These are phyloP conservation scores for Cymbopogon citratus DNA, from an alignment of 176 grass and related monocot genomes.

Conservation along the genomic window DNA sequence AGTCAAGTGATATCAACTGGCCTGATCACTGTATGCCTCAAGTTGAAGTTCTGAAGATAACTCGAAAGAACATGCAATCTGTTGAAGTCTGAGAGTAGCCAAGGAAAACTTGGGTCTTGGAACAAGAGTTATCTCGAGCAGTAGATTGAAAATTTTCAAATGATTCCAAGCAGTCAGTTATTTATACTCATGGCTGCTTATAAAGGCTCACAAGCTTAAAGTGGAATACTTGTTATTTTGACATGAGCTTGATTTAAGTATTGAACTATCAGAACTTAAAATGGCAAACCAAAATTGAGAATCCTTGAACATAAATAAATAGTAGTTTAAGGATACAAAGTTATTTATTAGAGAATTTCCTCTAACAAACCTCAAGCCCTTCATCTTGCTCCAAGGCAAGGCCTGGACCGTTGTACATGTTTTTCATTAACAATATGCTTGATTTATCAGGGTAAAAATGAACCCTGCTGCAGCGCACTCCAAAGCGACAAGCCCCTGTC, in stretches of 20 bases:
- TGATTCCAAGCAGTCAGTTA: neutral
- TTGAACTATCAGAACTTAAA: constrained; percentile 6
- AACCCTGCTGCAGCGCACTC: constrained; percentile 74
- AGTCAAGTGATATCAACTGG: constrained; percentile 47
- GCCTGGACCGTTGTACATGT: constrained; percentile 95
- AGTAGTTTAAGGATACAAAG: constrained; percentile 61
- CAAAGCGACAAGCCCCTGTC: constrained; percentile 87
- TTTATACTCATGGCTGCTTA: neutral
- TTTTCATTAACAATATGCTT: constrained; percentile 87
- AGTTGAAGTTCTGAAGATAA: constrained; percentile 39
- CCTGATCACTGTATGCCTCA: constrained; percentile 34
- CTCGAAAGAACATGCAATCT: constrained; percentile 46
- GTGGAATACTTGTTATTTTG: neutral
- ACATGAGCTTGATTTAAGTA: neutral
- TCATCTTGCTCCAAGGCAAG: constrained; percentile 93
- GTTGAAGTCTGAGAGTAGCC: constrained; percentile 10
- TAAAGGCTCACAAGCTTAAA: constrained; percentile 6
- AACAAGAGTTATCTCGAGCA: constrained; percentile 22
- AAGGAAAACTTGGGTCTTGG: constrained; percentile 39
- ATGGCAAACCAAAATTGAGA: neutral
- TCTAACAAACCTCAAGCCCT: constrained; percentile 99
- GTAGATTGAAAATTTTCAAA: constrained; percentile 6
- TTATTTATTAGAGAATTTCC: constrained; percentile 45
- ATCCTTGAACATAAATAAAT: constrained; percentile 16
- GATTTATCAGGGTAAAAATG: constrained; percentile 97